Conservation (phyloP, 164 flowering plant genomes). For the Stephania japonica region DNA sequence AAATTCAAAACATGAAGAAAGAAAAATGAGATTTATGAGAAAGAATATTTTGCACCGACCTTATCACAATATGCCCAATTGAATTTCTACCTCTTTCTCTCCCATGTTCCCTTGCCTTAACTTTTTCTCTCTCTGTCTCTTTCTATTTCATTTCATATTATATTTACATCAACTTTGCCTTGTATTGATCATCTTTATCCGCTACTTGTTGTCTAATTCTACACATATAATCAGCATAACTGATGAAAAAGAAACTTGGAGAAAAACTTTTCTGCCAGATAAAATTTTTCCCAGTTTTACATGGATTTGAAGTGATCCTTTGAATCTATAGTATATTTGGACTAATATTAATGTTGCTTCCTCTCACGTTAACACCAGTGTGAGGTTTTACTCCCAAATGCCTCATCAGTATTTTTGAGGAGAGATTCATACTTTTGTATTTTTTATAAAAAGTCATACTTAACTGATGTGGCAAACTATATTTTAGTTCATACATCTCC, state of each 20-base stretch:
- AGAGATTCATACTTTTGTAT: no score
- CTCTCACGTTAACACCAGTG: no score
- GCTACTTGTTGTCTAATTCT: neutral
- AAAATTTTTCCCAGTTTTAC: neutral
- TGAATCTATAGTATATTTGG: neutral
- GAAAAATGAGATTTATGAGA: neutral
- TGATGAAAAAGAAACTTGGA: neutral
- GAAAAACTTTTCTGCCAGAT: neutral
- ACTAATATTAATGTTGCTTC: no score
- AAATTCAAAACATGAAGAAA: neutral
- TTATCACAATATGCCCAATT: constrained; percentile 30
- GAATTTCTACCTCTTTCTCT: constrained; percentile 6
- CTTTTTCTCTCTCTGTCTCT: neutral
- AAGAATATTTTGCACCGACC: constrained; percentile 38
- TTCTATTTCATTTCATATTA: neutral
- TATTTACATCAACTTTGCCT: no score
- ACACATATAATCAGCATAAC: neutral
- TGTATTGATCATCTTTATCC: neutral
- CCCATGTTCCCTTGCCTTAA: constrained; percentile 17
- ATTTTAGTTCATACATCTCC: no score
- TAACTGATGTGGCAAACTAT: no score
- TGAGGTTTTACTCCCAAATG: no score
- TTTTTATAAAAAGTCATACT: no score
- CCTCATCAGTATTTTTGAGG: no score
- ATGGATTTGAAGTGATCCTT: neutral